These are phyloP conservation scores for Coleophoma cylindrospora DNA, from an alignment of 2,329 filamentous ascomycete genomes.

Conservation along the genomic window DNA sequence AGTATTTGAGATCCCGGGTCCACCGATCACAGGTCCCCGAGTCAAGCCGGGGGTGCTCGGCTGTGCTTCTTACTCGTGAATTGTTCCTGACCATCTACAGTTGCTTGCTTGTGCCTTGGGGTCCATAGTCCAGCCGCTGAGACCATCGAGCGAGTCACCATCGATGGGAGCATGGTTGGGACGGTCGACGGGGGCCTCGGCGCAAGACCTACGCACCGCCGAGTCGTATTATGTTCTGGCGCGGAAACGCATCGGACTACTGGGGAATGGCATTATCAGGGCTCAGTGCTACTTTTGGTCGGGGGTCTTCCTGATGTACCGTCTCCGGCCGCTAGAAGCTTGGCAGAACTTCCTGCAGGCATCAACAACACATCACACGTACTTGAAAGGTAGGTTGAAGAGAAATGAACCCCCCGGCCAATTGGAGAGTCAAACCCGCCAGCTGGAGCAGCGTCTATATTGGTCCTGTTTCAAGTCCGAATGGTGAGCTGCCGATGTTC, in stretches of 20 bases:
- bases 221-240: constrained; percentile 26
- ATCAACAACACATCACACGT: constrained; percentile 29
- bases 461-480: constrained; percentile 40
- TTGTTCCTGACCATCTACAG: background rate
- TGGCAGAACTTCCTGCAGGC: constrained; percentile 32
- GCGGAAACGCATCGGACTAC: constrained; percentile 23
- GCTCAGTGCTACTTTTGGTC: constrained; percentile 34
- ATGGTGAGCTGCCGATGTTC: constrained; percentile 10
- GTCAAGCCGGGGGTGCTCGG: background rate
- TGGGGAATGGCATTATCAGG: constrained; percentile 24
- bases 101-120: constrained; percentile 27
- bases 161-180: background rate
- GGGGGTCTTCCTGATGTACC: constrained; percentile 36
- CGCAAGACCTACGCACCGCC: constrained; percentile 14
- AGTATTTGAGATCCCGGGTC: background rate
- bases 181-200: background rate
- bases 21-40: background rate
- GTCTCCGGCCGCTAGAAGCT: constrained; percentile 29
- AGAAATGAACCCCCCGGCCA: background rate
- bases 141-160: too few species aligned
- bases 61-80: background rate
- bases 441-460: constrained; percentile 34
- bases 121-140: constrained; percentile 21
- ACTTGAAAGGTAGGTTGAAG: constrained; percentile 17
- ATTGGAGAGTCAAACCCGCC: constrained; percentile 10